Percentiles rank a stretch among this genome's conserved stretches.
These are phyloP conservation scores for Danielozyma ontarioensis DNA, from an alignment of 805 yeast genomes.

Conservation along the genomic window DNA sequence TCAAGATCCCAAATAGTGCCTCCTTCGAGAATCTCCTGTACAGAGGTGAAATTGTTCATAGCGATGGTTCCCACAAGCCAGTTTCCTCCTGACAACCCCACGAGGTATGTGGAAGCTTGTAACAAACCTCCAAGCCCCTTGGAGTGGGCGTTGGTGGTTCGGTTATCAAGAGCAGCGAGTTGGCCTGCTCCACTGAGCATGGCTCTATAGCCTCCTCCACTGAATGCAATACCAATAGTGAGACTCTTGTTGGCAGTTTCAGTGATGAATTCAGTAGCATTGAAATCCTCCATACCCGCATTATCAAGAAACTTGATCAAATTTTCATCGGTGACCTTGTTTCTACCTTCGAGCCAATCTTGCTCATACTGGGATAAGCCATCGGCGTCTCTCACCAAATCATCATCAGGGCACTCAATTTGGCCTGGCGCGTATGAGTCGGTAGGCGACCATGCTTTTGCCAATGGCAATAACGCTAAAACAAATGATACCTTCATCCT, in stretches of 20 bases:
- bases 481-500: no score
- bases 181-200: constrained; percentile 85
- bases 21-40: constrained; percentile 30
- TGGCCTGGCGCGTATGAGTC: constrained; percentile 59
- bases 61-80: constrained; percentile 64
- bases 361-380: constrained; percentile 42
- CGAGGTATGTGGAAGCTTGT: constrained; percentile 33
- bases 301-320: constrained; percentile 42
- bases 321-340: constrained; percentile 40
- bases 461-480: neutral
- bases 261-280: constrained; percentile 36
- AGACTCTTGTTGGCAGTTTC: constrained; percentile 35
- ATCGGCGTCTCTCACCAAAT: constrained; percentile 43
- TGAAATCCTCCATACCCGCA: constrained; percentile 43
- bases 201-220: constrained; percentile 92
- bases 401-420: constrained; percentile 45
- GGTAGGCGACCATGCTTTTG: constrained; percentile 12
- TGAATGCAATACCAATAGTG: constrained; percentile 52
- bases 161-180: constrained; percentile 70
- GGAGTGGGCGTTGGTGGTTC: constrained; percentile 40
- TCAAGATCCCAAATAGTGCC: constrained; percentile 32
- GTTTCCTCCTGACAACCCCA: constrained; percentile 43
- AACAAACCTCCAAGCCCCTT: constrained; percentile 36
- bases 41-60: constrained; percentile 54
- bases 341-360: constrained; percentile 47